These are phyloP conservation scores for Hypoxylon crocopeplum DNA, from an alignment of 495 filamentous ascomycete species.

Conservation along the genomic window DNA sequence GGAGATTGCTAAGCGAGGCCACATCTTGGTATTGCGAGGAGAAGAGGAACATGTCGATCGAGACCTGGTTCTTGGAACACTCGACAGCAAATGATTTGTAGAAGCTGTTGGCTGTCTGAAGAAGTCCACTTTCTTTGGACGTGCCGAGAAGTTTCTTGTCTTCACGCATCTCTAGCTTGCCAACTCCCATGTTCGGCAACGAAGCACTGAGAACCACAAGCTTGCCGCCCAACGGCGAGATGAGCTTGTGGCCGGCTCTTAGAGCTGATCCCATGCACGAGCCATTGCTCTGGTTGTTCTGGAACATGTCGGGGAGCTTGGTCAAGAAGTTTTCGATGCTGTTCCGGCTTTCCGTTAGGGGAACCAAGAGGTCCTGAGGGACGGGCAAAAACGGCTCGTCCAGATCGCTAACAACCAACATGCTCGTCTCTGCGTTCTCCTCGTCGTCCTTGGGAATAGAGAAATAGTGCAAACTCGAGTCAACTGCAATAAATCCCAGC, in stretches of 20 bases:
- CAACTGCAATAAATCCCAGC: slow-evolving; percentile 93
- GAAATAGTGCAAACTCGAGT: slow-evolving; percentile 96
- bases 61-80: slow-evolving; percentile 98
- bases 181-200: slow-evolving; percentile 88
- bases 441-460: slow-evolving; percentile 86
- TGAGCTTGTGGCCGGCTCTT: slow-evolving; percentile 92
- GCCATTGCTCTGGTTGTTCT: slow-evolving; percentile 82
- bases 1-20: slow-evolving; percentile 90
- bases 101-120: slow-evolving; percentile 93
- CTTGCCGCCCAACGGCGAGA: slow-evolving; percentile 92
- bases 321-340: slow-evolving; percentile 91
- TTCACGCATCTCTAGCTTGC: slow-evolving; percentile 91
- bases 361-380: slow-evolving; percentile 90
- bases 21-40: slow-evolving; percentile 97
- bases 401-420: slow-evolving; percentile 94
- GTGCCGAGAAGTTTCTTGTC: slow-evolving; percentile 97
- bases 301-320: slow-evolving; percentile 96
- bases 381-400: slow-evolving; percentile 96
- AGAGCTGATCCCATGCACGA: slow-evolving; percentile 95
- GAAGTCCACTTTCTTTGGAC: slow-evolving; percentile 82
- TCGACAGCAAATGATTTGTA: slow-evolving; percentile 99
- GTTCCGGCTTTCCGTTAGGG: slow-evolving; percentile 83
- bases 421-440: slow-evolving; percentile 79
- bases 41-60: slow-evolving; percentile 99
- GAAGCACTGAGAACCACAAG: slow-evolving; percentile 87